Evolutionary conservation across 768 basidiomycete species (phyloP), one percentile per base, ranked within the genome.

Genomic region (Boletus pseudo-olivaceus): DNA sequence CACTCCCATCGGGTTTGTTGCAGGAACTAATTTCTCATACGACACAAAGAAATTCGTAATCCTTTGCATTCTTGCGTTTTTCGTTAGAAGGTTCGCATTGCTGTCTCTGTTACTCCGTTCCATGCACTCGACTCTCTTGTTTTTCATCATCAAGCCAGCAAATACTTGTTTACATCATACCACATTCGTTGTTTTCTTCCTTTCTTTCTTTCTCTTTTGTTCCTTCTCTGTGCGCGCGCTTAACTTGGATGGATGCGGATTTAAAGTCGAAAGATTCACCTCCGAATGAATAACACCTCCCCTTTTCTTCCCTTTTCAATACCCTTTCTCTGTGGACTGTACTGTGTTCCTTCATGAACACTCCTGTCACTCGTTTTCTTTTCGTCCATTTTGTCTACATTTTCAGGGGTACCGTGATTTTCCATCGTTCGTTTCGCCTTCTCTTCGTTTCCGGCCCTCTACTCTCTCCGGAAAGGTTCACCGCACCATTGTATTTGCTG

Each of bases 11-110:
- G 34, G 42, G 60, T 32, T 43, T 39, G 54, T 59, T 51, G 50
- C 55, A 50, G 65, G 65, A 55, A 47, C 54, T 66, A 67, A 65
- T 65, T 50, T 32, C 50, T 26, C 56, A 46, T 67, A 64, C 15
- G 27, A 39, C 57, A 64, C 54, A 51, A 51, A 42, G 47, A 43
- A 60, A 46, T 47, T 51, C 60, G 32, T 67, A 59, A 65, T 68
- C 46, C 37, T 29, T 53, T 57, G 8, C 33, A 10, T 33, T 40
- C 39, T 44, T 50, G 37, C 52, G 6, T 45, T 55, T 47, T 41
- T 47, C 26, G 17, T 33, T 29, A 41, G 33, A 46, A 37, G 48
- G 52, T 55, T 45, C 35, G 33, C 30, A 44, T 44, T 20, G 41
- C 34, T 37, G 38, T 37, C 46, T 17, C 40, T 34, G 27, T 44